Evolutionary conservation across 2,329 filamentous ascomycete genomes (phyloP), one percentile per base, ranked within the genome.

Genomic region (Cercospora berteroae): DNA sequence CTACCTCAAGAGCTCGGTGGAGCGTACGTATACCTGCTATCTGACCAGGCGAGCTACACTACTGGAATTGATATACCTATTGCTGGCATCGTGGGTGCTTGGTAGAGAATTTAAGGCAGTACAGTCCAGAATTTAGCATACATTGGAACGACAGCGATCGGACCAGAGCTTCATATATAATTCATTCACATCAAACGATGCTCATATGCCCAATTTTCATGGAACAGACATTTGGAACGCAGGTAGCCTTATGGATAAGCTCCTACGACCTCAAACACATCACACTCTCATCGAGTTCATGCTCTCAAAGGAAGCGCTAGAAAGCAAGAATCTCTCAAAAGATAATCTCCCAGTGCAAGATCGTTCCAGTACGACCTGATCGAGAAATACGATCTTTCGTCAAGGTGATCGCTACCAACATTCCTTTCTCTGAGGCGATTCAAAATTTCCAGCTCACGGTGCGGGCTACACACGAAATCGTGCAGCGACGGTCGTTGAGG

Each of bases 1-100:
- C 79, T 85, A 70, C 81, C 83, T 4, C 81, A 83, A 72, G 84
- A 85, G 74, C 74, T 84, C 8, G 82, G 82, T 16, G 82, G 82
- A 52, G 83, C 82, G 0, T 84, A 83, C 70, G 81, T 83, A 18
- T 84, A 84, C 69, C 73, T 84, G 50, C 69, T 84, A 29, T 82
- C 80, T 36, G 83, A 84, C 58, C 76, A 78, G 55, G 81, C 82
- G 10, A 82, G 80, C 64, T 84, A 83, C 68, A 84, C 82, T 0
- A 83, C 82, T 1, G 81, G 80, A 5, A 83, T 83, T 64, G 82
- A 84, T 74, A 83, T 84, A 60, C 81, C 81, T 0, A 79, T 84
- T 29, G 82, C 81, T 64, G 82, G 82, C 20, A 81, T 69, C 36
- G 67, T 69, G 12, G 66, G 70, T 50, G 66, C 66, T 20, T 70